These are phyloP conservation scores for Leishmania mexicana DNA, from an alignment of 208 protist species.

Conservation along the genomic window DNA sequence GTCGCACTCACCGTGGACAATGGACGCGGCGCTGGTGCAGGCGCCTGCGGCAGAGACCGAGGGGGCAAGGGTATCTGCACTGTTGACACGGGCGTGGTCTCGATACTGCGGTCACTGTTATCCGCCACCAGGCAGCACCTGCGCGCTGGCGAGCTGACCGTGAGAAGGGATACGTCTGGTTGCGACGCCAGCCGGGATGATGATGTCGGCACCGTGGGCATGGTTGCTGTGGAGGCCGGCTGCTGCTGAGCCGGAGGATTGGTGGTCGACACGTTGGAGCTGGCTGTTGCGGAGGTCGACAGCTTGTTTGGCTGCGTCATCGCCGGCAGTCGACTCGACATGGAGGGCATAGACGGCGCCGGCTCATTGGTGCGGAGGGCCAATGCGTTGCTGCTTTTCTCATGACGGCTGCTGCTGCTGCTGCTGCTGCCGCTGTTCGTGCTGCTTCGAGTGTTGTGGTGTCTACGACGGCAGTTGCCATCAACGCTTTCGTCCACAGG, in stretches of 20 bases:
- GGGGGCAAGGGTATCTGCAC: slow-evolving; percentile 1
- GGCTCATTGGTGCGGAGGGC: slow-evolving; percentile 1
- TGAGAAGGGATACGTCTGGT: slow-evolving; percentile 12
- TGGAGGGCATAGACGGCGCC: not conserved
- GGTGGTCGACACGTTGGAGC: not conserved
- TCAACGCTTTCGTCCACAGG: not conserved
- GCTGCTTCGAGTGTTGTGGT: not conserved
- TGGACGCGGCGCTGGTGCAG: slow-evolving; percentile 1
- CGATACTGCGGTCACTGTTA: slow-evolving; percentile 8
- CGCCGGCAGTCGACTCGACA: slow-evolving; percentile 16
- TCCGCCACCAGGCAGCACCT: slow-evolving; percentile 14
- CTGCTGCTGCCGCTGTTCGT: not conserved
- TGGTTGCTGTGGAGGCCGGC: slow-evolving; percentile 4
- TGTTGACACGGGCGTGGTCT: not conserved
- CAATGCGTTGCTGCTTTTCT: not conserved
- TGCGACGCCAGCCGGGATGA: slow-evolving; percentile 22
- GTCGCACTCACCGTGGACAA: slow-evolving; percentile 2
- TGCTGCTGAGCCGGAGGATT: not conserved
- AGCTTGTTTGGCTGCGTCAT: slow-evolving; percentile 26
- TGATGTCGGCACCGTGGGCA: slow-evolving; percentile 19
- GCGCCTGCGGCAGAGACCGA: not conserved
- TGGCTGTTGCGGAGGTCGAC: slow-evolving; percentile 2
- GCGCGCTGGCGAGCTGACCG: slow-evolving; percentile 25
- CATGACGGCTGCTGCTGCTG: not conserved
- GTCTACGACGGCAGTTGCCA: not conserved